These are phyloP conservation scores for Cordyceps farinosa DNA, from an alignment of 2,329 filamentous ascomycete genomes.

Conservation along the genomic window DNA sequence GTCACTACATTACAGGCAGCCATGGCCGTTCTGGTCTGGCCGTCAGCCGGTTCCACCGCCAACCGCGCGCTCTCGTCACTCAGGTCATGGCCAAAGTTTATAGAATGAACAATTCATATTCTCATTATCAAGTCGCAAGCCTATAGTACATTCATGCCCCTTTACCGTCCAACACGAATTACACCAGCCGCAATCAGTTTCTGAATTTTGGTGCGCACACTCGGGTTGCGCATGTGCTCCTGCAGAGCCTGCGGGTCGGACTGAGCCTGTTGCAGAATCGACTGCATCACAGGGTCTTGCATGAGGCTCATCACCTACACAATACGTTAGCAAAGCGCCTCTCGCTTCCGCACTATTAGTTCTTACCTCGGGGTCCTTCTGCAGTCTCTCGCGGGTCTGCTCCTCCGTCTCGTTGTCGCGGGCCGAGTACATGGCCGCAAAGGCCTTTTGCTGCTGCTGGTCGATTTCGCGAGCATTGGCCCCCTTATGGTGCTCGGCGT, in stretches of 20 bases:
- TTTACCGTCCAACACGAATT: constrained; percentile 63
- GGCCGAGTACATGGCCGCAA: constrained; percentile 83
- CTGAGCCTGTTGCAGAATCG: constrained; percentile 94
- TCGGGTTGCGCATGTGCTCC: constrained; percentile 95
- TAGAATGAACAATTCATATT: constrained; percentile 9
- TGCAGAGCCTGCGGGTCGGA: constrained; percentile 85
- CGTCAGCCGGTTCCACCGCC: no score
- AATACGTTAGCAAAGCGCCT: constrained; percentile 26
- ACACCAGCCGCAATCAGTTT: constrained; percentile 92
- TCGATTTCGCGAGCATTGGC: constrained; percentile 91
- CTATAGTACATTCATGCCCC: constrained; percentile 15
- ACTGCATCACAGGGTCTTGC: constrained; percentile 96
- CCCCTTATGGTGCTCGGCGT: constrained; percentile 62
- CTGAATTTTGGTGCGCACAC: constrained; percentile 83
- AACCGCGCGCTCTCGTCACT: not conserved
- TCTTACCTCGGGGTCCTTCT: constrained; percentile 84
- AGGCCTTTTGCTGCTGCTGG: constrained; percentile 87
- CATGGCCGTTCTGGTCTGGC: no score
- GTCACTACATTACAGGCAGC: no score
- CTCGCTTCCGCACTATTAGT: not conserved
- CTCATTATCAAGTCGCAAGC: constrained; percentile 17
- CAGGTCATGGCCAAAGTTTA: not conserved
- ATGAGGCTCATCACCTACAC: constrained; percentile 78
- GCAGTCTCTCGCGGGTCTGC: constrained; percentile 86
- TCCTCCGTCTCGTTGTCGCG: constrained; percentile 95